Percentiles rank a stretch among this genome's conserved stretches.
Conservation (phyloP, 257 asterid genomes). For the Nicotiana knightiana region DNA sequence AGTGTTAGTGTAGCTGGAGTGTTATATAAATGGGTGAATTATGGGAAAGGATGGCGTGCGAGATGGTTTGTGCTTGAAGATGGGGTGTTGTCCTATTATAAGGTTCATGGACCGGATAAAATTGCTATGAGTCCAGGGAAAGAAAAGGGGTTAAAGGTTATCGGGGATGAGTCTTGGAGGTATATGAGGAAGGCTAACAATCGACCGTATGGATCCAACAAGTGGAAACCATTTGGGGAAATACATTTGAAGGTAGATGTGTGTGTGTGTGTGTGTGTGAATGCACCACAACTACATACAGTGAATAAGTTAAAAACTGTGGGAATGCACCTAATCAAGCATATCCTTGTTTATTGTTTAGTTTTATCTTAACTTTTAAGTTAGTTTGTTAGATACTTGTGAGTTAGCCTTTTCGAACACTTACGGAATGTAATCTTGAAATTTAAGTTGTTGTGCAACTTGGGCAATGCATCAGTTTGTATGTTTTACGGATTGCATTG, state of each 20-base stretch:
- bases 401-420: neutral
- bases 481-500: neutral
- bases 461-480: neutral
- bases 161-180: constrained; percentile 88
- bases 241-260: constrained; percentile 72
- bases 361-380: neutral
- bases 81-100: constrained; percentile 90
- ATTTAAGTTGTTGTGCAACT: neutral
- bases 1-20: constrained; percentile 60
- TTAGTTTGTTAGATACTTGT: neutral
- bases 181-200: constrained; percentile 61
- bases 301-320: no score
- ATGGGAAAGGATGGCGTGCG: constrained; percentile 96
- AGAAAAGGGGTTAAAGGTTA: constrained; percentile 76
- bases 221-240: constrained; percentile 85
- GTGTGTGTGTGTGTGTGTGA: no score
- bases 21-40: constrained; percentile 91
- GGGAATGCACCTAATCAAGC: no score
- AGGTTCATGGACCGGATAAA: constrained; percentile 94
- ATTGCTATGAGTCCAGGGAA: constrained; percentile 48
- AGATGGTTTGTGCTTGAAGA: constrained; percentile 97
- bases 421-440: neutral
- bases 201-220: constrained; percentile 38
- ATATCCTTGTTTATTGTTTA: constrained; percentile 2
- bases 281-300: no score